Evolutionary conservation across 257 asterid genomes (phyloP).

Genomic region (Nicotiana obtusifolia): DNA sequence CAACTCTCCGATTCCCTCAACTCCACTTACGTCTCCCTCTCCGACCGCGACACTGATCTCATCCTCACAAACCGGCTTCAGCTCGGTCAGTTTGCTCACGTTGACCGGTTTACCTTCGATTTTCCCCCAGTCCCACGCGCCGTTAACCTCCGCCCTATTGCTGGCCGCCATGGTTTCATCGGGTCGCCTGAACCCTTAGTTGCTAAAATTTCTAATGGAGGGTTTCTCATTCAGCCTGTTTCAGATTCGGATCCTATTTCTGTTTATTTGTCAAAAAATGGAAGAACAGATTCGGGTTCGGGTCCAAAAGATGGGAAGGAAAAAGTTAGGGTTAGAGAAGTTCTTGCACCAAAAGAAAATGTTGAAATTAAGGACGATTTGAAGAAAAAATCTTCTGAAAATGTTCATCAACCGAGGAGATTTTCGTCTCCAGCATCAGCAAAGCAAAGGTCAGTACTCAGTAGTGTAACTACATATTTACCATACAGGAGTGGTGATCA

Average conservation of each 20-base stretch:
- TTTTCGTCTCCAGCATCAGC: conserved; percentile 63
- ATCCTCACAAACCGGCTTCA: conserved; percentile 83
- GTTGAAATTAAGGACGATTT: conserved; percentile 34
- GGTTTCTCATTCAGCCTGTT: conserved; percentile 71
- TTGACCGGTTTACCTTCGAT: conserved; percentile 68
- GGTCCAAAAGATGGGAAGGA: conserved; percentile 6
- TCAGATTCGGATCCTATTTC: conserved; percentile 67
- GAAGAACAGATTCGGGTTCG: conserved; percentile 25
- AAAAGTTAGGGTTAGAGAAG: conserved; percentile 25
- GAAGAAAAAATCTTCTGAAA: conserved; percentile 30
- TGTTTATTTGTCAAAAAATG: conserved; percentile 36
- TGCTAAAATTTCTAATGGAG: conserved; percentile 54
- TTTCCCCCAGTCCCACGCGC: conserved; percentile 71
- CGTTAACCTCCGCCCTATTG: conserved; percentile 61
- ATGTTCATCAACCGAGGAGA: conserved; percentile 46
- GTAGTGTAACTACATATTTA: no score
- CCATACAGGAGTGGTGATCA: no score
- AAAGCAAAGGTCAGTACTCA: conserved; percentile 48
- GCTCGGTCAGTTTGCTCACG: conserved; percentile 78
- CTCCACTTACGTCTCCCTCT: conserved; percentile 87
- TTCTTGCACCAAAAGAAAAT: conserved; percentile 49
- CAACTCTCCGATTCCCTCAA: conserved; percentile 88
- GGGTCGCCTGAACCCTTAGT: conserved; percentile 80
- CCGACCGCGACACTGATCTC: conserved; percentile 74
- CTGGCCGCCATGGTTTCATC: conserved; percentile 69